Evolutionary conservation across 257 asterid species (phyloP), one percentile per base, ranked within the genome.

Genomic region (Primulina eburnea): DNA sequence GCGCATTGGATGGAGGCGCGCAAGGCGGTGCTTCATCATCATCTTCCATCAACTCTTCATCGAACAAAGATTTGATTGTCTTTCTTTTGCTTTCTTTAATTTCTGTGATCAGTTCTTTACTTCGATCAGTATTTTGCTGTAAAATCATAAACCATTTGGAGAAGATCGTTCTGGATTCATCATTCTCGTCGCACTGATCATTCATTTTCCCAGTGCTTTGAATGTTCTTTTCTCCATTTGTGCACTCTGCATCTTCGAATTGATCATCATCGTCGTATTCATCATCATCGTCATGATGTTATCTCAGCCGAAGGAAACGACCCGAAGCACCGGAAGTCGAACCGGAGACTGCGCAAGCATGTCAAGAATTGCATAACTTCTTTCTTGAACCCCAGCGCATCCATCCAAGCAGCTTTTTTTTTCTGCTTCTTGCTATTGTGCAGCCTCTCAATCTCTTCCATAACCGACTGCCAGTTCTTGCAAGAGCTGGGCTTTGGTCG

Each of bases 91-190:
- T 71, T 29, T 55, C 76, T 20, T 67, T 43, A 2, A 47, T 47
- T 24, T 30, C 62, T 29, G 61, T 12, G 11, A 33, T 61, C 24
- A 57, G 2, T 26, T 72, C 81, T 2, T 71, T 74, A 4, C 52
- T 78, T 62, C 73, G 79, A 58, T 81, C 55, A 14, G 4, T 38
- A 18, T 26, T 80, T 64, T 91, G 86, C 76, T 91, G 92, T 12
- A 91, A 76, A 28, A 91, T 87, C 89, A 89, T 91, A 58, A 88
- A 89, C 97, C 97, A 91, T 70, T 89, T 91, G 20, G 97, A 89
- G 70, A 89, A 89, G 10, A 82, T 86, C 20, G 85, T 79, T 67
- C 82, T 80, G 0, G 95, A 81, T 14, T 38, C 84, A 43, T 75
- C 72, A 4, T 70, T 73, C 4, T 78, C 88, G 4, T 58, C 67